These are phyloP conservation scores for Suhomyces atakaporum DNA, from an alignment of 1,139 yeast genomes.

Conservation along the genomic window DNA sequence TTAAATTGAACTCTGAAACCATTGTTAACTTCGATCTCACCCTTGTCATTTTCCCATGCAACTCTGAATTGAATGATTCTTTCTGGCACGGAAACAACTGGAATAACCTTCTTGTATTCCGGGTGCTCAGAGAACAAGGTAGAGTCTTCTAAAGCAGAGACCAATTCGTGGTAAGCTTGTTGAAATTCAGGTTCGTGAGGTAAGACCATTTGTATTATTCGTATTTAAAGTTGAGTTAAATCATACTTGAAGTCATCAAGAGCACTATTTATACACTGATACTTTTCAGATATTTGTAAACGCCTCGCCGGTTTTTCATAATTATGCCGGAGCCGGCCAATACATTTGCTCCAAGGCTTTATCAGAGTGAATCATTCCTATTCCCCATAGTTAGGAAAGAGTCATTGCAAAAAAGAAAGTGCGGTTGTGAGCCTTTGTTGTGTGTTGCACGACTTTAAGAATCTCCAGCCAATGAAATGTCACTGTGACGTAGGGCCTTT, in stretches of 20 bases:
- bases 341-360: slow-evolving; percentile 6
- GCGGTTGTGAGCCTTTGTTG: slow-evolving; percentile 1
- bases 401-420: slow-evolving; percentile 4
- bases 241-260: not conserved
- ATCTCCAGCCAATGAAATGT: slow-evolving; percentile 12
- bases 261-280: not conserved
- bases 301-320: slow-evolving; percentile 5
- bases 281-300: not conserved
- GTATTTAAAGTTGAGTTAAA: too few species aligned
- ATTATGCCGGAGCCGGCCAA: slow-evolving; percentile 1
- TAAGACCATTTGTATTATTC: slow-evolving; percentile 57
- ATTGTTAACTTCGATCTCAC: slow-evolving; percentile 88
- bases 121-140: slow-evolving; percentile 88
- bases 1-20: slow-evolving; percentile 99
- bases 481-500: slow-evolving; percentile 9
- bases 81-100: slow-evolving; percentile 93
- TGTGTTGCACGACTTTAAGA: slow-evolving; percentile 5
- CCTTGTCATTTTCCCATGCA: slow-evolving; percentile 95
- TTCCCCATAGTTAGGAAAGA: slow-evolving; percentile 3
- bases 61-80: slow-evolving; percentile 96
- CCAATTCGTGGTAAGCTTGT: slow-evolving; percentile 96
- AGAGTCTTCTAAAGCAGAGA: slow-evolving; percentile 86
- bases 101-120: slow-evolving; percentile 83
- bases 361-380: slow-evolving; percentile 6
- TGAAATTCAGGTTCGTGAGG: slow-evolving; percentile 95